phyloP scores from a whole-genome alignment of 2,329 filamentous ascomycete genomes.

The Acrocalymma vagum region DNA sequence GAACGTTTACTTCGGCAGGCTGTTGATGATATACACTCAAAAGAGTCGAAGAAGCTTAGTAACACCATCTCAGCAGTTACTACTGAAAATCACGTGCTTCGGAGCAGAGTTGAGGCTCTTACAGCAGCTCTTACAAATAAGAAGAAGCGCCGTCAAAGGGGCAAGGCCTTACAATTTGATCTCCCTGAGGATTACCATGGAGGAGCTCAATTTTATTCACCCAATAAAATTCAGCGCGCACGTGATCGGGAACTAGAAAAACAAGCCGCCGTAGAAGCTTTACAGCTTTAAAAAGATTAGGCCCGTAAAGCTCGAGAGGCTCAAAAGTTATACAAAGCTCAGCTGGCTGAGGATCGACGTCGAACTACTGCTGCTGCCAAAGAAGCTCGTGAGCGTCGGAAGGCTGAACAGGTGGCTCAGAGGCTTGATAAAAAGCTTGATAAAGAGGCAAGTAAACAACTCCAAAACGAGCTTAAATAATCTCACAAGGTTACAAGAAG shows the following conservation, averaged over 20 bases:
- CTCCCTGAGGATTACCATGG: conserved; percentile 8
- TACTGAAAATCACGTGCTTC: background rate
- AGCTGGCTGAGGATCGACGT: too few species aligned
- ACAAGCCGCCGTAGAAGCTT: too few species aligned
- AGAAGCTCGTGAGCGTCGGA: too few species aligned
- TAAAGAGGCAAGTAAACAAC: too few species aligned
- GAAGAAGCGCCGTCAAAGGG: conserved; percentile 9
- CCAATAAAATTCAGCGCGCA: conserved; percentile 7
- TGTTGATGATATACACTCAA: conserved; percentile 7
- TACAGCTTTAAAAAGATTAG: too few species aligned
- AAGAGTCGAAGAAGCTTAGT: conserved; percentile 1
- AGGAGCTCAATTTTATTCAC: conserved; percentile 12
- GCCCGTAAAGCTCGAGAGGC: too few species aligned
- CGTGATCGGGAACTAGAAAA: conserved; percentile 9
- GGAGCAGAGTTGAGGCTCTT: conserved; percentile 5
- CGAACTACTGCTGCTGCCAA: too few species aligned
- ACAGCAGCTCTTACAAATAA: conserved; percentile 13
- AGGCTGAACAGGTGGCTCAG: too few species aligned
- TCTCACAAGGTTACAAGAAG: too few species aligned
- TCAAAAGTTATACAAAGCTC: too few species aligned
- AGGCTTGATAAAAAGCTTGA: too few species aligned
- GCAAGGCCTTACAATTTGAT: conserved; percentile 13
- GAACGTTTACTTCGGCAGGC: conserved; percentile 9
- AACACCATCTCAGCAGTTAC: conserved; percentile 8
- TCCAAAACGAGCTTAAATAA: too few species aligned